A percentile compares a stretch with the other conserved stretches of the same genome.
Evolutionary conservation across 2,329 filamentous ascomycete genomes (phyloP).

Genomic region (Colletotrichum sp.): DNA sequence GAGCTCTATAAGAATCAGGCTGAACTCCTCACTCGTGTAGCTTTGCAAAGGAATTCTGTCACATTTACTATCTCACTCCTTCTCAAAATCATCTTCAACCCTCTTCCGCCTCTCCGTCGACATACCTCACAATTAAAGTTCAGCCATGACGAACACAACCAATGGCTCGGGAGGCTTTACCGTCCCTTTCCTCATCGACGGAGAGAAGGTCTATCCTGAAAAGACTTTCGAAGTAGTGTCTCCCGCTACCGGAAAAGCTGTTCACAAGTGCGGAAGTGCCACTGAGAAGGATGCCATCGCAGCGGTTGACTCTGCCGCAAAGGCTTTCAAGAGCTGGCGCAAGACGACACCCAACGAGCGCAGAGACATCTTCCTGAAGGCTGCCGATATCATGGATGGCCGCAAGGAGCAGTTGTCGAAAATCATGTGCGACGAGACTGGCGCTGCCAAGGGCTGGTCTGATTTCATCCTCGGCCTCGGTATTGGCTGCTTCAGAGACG

Average conservation of each 20-base stretch:
- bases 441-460: slow-evolving; percentile 26
- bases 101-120: neutral
- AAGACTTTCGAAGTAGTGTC: slow-evolving; percentile 61
- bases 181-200: slow-evolving; percentile 48
- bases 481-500: slow-evolving; percentile 38
- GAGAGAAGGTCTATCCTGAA: slow-evolving; percentile 47
- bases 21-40: neutral
- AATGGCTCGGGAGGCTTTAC: slow-evolving; percentile 4
- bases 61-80: neutral
- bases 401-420: slow-evolving; percentile 58
- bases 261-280: slow-evolving; percentile 60
- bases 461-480: slow-evolving; percentile 38
- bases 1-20: neutral
- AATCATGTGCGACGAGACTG: slow-evolving; percentile 54
- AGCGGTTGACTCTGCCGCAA: slow-evolving; percentile 53
- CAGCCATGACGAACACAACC: neutral
- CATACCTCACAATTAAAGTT: neutral
- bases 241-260: slow-evolving; percentile 56
- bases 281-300: slow-evolving; percentile 56
- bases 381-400: slow-evolving; percentile 61
- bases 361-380: slow-evolving; percentile 65
- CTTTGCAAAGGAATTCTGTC: rapidly evolving
- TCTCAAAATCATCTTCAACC: neutral
- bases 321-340: slow-evolving; percentile 68
- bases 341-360: slow-evolving; percentile 60